Base-by-base conservation (phyloP, 1,284 basidiomycete species). In the Acaromyces ingoldii region DNA sequence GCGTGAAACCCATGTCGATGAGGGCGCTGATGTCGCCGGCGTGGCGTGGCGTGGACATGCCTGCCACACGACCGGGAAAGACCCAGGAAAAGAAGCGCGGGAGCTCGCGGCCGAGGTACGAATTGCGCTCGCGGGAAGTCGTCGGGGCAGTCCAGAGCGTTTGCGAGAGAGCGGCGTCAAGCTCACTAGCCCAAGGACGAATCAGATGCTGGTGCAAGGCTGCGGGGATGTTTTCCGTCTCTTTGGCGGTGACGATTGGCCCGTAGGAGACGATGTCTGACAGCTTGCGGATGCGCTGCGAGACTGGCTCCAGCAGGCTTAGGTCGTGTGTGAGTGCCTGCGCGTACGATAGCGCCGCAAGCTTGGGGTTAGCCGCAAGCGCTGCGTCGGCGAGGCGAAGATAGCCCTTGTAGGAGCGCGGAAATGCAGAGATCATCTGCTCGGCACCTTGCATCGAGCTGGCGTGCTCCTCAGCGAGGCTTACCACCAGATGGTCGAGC, bases 31-130 rank as follows among this genome's bases (percentile, higher is more conserved):
- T 76, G 63, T 85, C 83, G n/a, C 77, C 75, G 46, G 78, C 78
- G 53, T 74, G 65, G 1, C 81, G 77, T 0, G 83, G 83, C 0
- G 81, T 83, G 0, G 82, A 83, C 81, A 84, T 83, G 37, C 82
- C 77, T 3, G 83, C 82, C 19, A 84, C 59, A 42, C 81, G 78
- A 62, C 79, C 81, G 5, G 83, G 83, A 30, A 84, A 75, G 9
- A 85, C 76, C 82, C 82, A 84, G 6, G 82, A 78, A 39, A 33
- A 43, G 46, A 47, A 24, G 15, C 25, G 17, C 2, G 19, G 34
- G 13, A 48, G 26, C 57, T 53, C 73, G 74, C n/a, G 81, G 67
- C 1, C 74, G 76, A 4, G 81, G 80, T 0, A 63, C 11, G 55
- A 22, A n/a, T n/a, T n/a, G n/a, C 56, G 56, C 11, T 44, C 38